Evolutionary conservation across 1,284 basidiomycete species (phyloP), one percentile per base, ranked within the genome.

Genomic region (Ganoderma meredithae): DNA sequence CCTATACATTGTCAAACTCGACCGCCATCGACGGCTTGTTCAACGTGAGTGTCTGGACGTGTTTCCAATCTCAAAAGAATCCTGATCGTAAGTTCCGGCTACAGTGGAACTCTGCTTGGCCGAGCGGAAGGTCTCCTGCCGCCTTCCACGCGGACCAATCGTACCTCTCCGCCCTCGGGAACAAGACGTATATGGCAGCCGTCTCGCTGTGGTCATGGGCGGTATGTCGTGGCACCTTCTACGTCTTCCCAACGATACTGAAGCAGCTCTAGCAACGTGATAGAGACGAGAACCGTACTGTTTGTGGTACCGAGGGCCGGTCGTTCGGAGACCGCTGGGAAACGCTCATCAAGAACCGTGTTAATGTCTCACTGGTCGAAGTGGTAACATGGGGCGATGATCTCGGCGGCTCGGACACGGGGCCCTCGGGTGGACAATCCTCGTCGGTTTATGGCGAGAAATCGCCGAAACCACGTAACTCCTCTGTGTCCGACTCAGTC

Each of bases 351-450:
- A 71, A 77, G 40, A 80, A 86, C 69, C 83, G 89, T 12, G 76
- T 81, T 61, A 68, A 74, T 52, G 79, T 89, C 53, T 82, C 84
- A 64, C 81, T 90, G 68, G 82, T 84, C 22, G 82, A 91, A 78
- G 80, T 90, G 67, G 79, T 89, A 69, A 86, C 85, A 25, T 92
- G 89, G 90, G 88, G 88, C 71, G 86, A 88, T 74, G 88, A 80
- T 13, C n/a, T 60, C 69, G 85, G 86, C 62, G 87, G 88, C 72
- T 84, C 82, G 17, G 84, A 27, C 22, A 13, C 27, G 36, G 58
- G 58, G 1, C 58, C 58, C 22, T 41, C 8, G 25, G 17, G 39
- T 40, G 36, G 6, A 41, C 39, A 1, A 7, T 13, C 10, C 39
- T 22, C 36, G 33, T n/a, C 8, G 4, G 25, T 39, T 7, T 2